A percentile compares a stretch with the other conserved stretches of the same genome.
Evolutionary conservation across 1,284 basidiomycete species (phyloP).

Genomic region (Calocybe gambosa): DNA sequence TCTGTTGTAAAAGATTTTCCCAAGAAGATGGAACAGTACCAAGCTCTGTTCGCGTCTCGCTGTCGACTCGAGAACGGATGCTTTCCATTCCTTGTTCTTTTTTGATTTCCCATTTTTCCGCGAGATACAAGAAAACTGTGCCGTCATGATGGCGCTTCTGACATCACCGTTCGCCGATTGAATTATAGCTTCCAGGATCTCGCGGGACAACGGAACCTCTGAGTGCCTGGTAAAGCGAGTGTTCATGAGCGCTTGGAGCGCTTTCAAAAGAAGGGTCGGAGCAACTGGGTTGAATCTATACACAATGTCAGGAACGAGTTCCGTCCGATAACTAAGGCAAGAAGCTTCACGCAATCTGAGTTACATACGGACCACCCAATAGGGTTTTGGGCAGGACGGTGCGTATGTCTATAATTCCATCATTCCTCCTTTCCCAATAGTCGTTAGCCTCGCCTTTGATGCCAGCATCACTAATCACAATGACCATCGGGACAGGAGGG

Average conservation of each 20-base stretch:
- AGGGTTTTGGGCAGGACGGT: conserved; percentile 59
- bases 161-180: conserved; percentile 86
- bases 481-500: conserved; percentile 62
- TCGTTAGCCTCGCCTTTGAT: conserved; percentile 64
- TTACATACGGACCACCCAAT: conserved; percentile 58
- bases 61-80: conserved; percentile 57
- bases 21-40: conserved; percentile 88
- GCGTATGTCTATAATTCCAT: conserved; percentile 62
- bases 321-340: not conserved
- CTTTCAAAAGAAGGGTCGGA: conserved; percentile 76
- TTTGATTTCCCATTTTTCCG: conserved; percentile 27
- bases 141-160: conserved; percentile 84
- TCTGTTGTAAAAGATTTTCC: conserved; percentile 95
- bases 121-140: conserved; percentile 73
- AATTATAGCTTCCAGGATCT: conserved; percentile 70
- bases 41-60: conserved; percentile 83
- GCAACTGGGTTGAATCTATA: conserved; percentile 88
- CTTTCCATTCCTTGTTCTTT: conserved; percentile 25
- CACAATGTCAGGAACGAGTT: conserved; percentile 2
- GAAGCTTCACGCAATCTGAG: conserved; percentile 62
- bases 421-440: conserved; percentile 39
- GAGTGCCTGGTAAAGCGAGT: conserved; percentile 35
- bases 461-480: conserved; percentile 83
- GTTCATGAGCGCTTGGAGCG: conserved; percentile 62
- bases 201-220: conserved; percentile 42